A percentile compares a stretch with the other conserved stretches of the same genome.
Conservation (phyloP, 192 early-diverging fungal genomes). For the Gaertneriomyces sp. region DNA sequence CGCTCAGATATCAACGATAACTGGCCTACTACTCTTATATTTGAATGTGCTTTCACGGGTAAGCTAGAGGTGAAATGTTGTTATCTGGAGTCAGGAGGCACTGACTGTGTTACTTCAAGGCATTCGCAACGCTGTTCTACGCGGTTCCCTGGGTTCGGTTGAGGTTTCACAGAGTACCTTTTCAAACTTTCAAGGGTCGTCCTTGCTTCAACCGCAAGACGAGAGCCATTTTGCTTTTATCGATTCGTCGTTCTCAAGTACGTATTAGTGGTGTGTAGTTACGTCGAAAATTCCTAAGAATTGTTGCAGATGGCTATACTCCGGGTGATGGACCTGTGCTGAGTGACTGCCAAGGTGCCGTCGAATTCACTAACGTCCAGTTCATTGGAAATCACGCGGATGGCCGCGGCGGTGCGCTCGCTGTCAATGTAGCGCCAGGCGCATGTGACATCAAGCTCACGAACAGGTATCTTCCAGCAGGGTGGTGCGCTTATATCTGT, state of each 20-base stretch:
- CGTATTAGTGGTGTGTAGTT: neutral
- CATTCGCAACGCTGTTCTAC: conserved; percentile 3
- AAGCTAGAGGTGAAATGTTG: no score
- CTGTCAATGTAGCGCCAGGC: no score
- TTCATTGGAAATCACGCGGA: neutral
- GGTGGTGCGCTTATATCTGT: no score
- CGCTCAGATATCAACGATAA: no score
- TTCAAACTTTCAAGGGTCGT: conserved; percentile 4
- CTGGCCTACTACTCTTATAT: no score
- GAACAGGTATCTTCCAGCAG: no score
- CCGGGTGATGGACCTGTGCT: conserved; percentile 11
- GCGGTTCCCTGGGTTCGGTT: conserved; percentile 1
- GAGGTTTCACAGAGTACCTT: conserved; percentile 1
- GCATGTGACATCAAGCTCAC: no score
- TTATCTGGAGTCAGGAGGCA: no score
- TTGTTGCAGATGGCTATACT: conserved; percentile 8
- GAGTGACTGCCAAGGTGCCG: conserved; percentile 14
- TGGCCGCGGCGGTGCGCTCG: neutral
- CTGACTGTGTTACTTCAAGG: no score
- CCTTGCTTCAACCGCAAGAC: neutral
- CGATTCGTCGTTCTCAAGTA: conserved; percentile 6
- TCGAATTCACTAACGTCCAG: conserved; percentile 1
- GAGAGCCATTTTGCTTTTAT: conserved; percentile 3
- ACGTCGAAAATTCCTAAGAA: neutral
- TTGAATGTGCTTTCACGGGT: no score